phyloP scores from a whole-genome alignment of 495 filamentous ascomycete genomes.

The Talaromyces proteolyticus region DNA sequence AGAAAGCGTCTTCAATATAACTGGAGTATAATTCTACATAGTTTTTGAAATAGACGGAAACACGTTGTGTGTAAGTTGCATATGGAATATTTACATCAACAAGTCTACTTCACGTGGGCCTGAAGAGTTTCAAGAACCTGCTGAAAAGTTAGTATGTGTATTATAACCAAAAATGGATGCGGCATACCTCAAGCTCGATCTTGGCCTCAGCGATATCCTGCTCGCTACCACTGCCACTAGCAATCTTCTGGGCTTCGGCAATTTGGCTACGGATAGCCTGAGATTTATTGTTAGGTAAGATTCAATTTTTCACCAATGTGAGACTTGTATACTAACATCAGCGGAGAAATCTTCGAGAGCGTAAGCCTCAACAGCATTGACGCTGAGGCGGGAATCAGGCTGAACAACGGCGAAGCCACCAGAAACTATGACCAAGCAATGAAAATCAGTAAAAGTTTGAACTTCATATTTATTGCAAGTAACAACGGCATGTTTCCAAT shows the following conservation, averaged over 20 bases:
- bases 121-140: slow-evolving; percentile 10
- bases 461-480: slow-evolving; percentile 8
- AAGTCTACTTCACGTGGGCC: slow-evolving; percentile 7
- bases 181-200: slow-evolving; percentile 90
- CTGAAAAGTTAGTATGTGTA: neutral
- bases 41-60: slow-evolving; percentile 8
- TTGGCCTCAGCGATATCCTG: slow-evolving; percentile 97
- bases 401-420: slow-evolving; percentile 97
- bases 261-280: slow-evolving; percentile 53
- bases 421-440: slow-evolving; percentile 55
- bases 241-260: slow-evolving; percentile 91
- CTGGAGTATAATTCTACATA: slow-evolving; percentile 9
- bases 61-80: neutral
- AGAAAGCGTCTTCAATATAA: neutral
- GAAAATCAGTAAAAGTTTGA: neutral
- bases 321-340: slow-evolving; percentile 47
- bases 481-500: slow-evolving; percentile 2
- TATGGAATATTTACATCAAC: slow-evolving; percentile 8
- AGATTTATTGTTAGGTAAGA: slow-evolving; percentile 9
- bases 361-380: slow-evolving; percentile 96
- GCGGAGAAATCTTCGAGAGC: slow-evolving; percentile 91
- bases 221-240: slow-evolving; percentile 84
- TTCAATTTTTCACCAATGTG: neutral
- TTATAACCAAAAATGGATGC: neutral
- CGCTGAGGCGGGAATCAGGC: slow-evolving; percentile 89